A percentile compares a stretch with the other conserved stretches of the same genome.
phyloP scores from a whole-genome alignment of 345 rosid species.

The Lumnitzera racemosa region DNA sequence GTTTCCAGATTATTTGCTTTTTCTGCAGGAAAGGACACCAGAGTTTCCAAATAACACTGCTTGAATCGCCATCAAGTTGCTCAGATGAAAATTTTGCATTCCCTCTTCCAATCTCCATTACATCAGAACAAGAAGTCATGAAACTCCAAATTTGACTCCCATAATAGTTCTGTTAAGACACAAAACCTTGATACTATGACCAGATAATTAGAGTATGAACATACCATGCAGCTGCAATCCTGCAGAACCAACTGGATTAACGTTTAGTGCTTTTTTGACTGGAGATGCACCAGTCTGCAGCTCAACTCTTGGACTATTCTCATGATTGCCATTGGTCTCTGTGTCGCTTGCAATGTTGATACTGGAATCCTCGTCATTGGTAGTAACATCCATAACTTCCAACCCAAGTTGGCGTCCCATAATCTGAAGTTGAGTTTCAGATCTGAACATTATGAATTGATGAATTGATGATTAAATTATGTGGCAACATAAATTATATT shows the following conservation, averaged over 20 bases:
- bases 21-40: too few species aligned
- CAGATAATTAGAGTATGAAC: too few species aligned
- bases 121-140: too few species aligned
- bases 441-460: constrained; percentile 35
- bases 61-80: too few species aligned
- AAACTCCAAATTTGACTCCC: too few species aligned
- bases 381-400: constrained; percentile 34
- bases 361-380: constrained; percentile 54
- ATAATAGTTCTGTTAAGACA: too few species aligned
- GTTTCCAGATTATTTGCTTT: too few species aligned
- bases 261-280: constrained; percentile 30
- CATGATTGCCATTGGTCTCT: constrained; percentile 36
- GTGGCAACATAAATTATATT: not conserved
- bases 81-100: too few species aligned
- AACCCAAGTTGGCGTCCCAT: constrained; percentile 63
- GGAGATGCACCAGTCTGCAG: constrained; percentile 27
- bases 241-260: constrained; percentile 27
- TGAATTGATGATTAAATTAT: not conserved
- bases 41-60: too few species aligned
- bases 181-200: too few species aligned
- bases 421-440: constrained; percentile 63
- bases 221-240: constrained; percentile 35
- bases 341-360: constrained; percentile 56
- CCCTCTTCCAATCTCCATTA: too few species aligned
- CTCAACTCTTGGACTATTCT: constrained; percentile 26